A percentile compares a stretch with the other conserved stretches of the same genome.
These are phyloP conservation scores for Nissolia schottii DNA, from an alignment of 306 rosid species.

Conservation along the genomic window DNA sequence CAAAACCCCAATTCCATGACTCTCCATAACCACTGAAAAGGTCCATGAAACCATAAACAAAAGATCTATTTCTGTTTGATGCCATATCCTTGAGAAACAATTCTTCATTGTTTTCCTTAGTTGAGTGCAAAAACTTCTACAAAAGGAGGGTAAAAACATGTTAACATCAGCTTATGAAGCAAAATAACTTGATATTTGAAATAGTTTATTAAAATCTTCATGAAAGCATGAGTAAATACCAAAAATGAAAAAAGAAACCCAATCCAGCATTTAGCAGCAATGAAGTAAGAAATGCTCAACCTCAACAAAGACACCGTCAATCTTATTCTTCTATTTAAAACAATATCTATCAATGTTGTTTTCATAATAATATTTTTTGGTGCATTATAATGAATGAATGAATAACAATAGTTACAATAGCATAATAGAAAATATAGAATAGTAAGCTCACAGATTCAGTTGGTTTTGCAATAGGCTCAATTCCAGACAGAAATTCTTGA, in stretches of 20 bases:
- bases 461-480: constrained; percentile 58
- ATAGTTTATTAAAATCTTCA: background rate
- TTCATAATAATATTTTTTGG: background rate
- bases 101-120: constrained; percentile 42
- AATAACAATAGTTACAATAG: constrained; percentile 4
- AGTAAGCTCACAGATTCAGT: constrained; percentile 49
- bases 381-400: constrained; percentile 1
- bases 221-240: background rate
- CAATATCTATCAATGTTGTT: background rate
- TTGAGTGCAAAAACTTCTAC: constrained; percentile 46
- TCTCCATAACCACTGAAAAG: constrained; percentile 89
- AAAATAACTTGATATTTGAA: constrained; percentile 6
- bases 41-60: constrained; percentile 84
- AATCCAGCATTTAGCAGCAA: constrained; percentile 10
- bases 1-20: constrained; percentile 85
- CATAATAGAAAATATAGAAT: constrained; percentile 3
- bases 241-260: constrained; percentile 6
- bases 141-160: constrained; percentile 26
- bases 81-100: constrained; percentile 47
- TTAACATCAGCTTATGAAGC: constrained; percentile 14
- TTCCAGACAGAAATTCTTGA: constrained; percentile 87
- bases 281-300: background rate
- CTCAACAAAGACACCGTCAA: constrained; percentile 8
- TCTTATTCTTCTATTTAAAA: constrained; percentile 14
- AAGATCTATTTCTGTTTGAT: constrained; percentile 52